These are phyloP conservation scores for Dendrobium nobile DNA, from an alignment of 106 monocot species.

Conservation along the genomic window DNA sequence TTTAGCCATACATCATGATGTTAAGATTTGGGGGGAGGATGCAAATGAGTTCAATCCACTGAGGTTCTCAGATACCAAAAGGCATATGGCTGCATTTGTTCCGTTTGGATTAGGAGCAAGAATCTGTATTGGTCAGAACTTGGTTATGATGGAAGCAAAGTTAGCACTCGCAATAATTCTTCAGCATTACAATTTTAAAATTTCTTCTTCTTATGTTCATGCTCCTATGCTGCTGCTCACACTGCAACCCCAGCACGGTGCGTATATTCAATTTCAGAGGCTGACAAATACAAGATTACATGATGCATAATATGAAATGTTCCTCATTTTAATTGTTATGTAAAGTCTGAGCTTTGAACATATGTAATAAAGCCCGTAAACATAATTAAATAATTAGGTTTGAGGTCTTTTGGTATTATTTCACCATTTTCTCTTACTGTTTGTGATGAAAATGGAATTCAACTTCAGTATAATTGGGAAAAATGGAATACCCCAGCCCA, in stretches of 20 bases:
- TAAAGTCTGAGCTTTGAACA: background rate
- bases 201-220: conserved; percentile 6
- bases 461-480: too few relatives aligned
- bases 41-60: conserved; percentile 9
- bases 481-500: too few relatives aligned
- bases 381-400: background rate
- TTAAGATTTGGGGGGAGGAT: conserved; percentile 14
- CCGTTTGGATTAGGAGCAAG: conserved; percentile 10
- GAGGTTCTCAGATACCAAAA: conserved; percentile 7
- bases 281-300: background rate
- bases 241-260: conserved; percentile 12
- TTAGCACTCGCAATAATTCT: conserved; percentile 5
- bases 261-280: conserved; percentile 5
- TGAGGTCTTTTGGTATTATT: too few relatives aligned
- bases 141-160: conserved; percentile 9
- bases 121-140: conserved; percentile 9
- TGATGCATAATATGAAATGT: background rate
- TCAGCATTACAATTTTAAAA: background rate
- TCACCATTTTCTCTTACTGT: too few relatives aligned
- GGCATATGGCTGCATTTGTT: background rate
- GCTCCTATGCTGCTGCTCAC: conserved; percentile 13
- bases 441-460: too few relatives aligned
- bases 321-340: background rate
- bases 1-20: conserved; percentile 7
- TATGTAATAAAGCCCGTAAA: background rate